Conservation (phyloP, 106 monocot genomes). For the Allium cepa region DNA sequence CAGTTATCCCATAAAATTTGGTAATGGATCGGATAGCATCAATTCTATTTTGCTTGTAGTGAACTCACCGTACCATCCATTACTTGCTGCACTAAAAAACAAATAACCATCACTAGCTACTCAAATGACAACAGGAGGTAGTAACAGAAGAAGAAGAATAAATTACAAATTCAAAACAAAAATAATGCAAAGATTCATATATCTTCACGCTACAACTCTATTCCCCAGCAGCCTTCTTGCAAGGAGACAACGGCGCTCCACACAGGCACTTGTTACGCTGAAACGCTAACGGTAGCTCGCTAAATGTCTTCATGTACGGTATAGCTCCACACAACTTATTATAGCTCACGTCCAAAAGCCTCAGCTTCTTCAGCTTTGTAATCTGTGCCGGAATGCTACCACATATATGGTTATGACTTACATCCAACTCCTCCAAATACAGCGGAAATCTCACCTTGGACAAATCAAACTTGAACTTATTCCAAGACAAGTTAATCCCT, state of each 20-base stretch:
- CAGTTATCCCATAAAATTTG: too few species aligned
- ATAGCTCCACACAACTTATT: slow-evolving; percentile 48
- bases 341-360: slow-evolving; percentile 32
- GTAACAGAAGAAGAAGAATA: too few species aligned
- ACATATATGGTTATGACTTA: slow-evolving; percentile 12
- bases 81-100: too few species aligned
- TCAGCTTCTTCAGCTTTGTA: slow-evolving; percentile 5
- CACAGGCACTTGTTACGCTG: slow-evolving; percentile 14
- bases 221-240: neutral
- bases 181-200: too few species aligned
- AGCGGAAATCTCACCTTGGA: slow-evolving; percentile 24
- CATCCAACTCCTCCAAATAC: slow-evolving; percentile 5
- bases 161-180: too few species aligned
- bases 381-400: slow-evolving; percentile 15
- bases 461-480: slow-evolving; percentile 45
- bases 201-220: neutral
- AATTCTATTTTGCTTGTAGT: too few species aligned
- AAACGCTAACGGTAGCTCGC: neutral
- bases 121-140: too few species aligned
- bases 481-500: slow-evolving; percentile 29
- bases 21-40: too few species aligned
- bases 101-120: too few species aligned
- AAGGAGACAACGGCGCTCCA: slow-evolving; percentile 10
- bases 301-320: slow-evolving; percentile 12
- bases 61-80: too few species aligned